Evolutionary conservation across 2,329 filamentous ascomycete genomes (phyloP).

Genomic region (Zasmidium cellare): DNA sequence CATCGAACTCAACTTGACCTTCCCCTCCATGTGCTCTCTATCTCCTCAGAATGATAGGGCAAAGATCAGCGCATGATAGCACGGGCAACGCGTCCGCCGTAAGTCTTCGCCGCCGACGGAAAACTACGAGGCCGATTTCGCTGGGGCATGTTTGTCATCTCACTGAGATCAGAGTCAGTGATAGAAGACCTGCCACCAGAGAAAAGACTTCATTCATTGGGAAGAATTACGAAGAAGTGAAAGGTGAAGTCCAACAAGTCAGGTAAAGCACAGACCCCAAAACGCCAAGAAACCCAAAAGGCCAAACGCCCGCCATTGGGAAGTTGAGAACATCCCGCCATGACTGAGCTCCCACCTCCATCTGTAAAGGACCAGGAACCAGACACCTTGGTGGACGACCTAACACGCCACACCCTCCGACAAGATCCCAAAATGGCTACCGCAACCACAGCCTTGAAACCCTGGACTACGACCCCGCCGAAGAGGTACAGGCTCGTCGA

Average conservation of each 20-base stretch:
- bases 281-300: too few species aligned
- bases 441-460: slow-evolving; percentile 15
- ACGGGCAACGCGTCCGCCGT: background rate
- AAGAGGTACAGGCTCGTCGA: slow-evolving; percentile 25
- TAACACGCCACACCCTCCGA: background rate
- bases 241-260: too few species aligned
- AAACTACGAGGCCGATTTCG: background rate
- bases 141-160: too few species aligned
- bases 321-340: background rate
- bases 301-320: too few species aligned
- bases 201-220: too few species aligned
- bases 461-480: slow-evolving; percentile 21
- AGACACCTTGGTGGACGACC: background rate
- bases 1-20: too few species aligned
- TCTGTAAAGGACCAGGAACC: background rate
- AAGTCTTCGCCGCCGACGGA: background rate
- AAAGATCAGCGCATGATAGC: background rate
- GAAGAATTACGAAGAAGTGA: too few species aligned
- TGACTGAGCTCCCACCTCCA: background rate
- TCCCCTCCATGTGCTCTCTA: background rate
- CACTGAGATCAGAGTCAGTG: too few species aligned
- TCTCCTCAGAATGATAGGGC: slow-evolving; percentile 3
- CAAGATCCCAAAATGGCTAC: slow-evolving; percentile 1
- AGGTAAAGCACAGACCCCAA: too few species aligned
- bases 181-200: too few species aligned